These are phyloP conservation scores for Backusella psychrophila DNA, from an alignment of 192 early-diverging fungal species.

Conservation along the genomic window DNA sequence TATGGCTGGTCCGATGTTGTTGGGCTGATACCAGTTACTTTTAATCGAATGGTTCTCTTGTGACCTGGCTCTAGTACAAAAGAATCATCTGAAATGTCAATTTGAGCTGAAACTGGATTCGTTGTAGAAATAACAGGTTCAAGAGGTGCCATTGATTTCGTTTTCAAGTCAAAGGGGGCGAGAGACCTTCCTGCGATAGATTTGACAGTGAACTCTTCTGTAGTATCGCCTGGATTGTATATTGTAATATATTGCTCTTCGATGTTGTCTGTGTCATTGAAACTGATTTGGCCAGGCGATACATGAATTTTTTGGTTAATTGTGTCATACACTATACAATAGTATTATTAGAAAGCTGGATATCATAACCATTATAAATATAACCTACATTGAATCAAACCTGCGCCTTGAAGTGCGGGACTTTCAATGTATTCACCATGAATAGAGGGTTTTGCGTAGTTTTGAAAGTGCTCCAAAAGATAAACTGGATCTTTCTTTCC, in stretches of 20 bases:
- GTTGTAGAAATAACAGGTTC: slow-evolving; percentile 5
- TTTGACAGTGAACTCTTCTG: slow-evolving; percentile 34
- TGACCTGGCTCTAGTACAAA: slow-evolving; percentile 15
- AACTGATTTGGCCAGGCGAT: slow-evolving; percentile 45
- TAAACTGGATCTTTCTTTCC: slow-evolving; percentile 21
- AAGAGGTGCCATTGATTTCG: background rate
- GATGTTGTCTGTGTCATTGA: slow-evolving; percentile 46
- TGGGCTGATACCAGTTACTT: background rate
- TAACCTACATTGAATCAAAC: slow-evolving; percentile 42
- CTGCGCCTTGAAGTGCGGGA: slow-evolving; percentile 48
- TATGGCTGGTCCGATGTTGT: slow-evolving; percentile 17
- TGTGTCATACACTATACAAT: slow-evolving; percentile 32
- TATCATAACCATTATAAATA: background rate
- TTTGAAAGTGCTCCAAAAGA: slow-evolving; percentile 35
- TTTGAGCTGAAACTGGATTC: background rate
- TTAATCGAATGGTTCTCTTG: background rate
- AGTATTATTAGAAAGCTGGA: background rate
- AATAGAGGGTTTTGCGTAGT: slow-evolving; percentile 28
- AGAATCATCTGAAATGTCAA: slow-evolving; percentile 1
- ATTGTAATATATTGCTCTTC: slow-evolving; percentile 35
- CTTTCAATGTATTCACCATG: slow-evolving; percentile 16
- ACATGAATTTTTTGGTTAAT: slow-evolving; percentile 35
- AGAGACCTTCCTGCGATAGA: slow-evolving; percentile 32
- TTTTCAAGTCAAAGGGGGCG: slow-evolving; percentile 30
- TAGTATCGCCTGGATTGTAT: slow-evolving; percentile 34